Conservation (phyloP, 441 rosid species). For the Pelargonium exstipulatum region DNA sequence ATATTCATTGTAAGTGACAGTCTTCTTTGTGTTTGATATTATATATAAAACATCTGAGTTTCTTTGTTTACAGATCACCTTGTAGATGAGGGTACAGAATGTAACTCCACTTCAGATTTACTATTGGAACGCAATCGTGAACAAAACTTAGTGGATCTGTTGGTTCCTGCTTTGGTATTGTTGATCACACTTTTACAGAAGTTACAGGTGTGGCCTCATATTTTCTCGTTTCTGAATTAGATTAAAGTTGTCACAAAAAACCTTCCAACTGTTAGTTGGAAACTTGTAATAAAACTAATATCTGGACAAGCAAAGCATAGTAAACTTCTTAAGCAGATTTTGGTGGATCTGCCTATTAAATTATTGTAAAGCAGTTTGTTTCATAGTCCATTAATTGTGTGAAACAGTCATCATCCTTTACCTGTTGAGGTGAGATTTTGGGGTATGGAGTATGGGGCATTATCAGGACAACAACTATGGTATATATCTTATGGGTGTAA, state of each 20-base stretch:
- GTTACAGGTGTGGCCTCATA: constrained; percentile 52
- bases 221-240: background rate
- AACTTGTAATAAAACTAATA: too few relatives aligned
- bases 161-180: constrained; percentile 74
- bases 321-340: background rate
- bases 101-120: constrained; percentile 94
- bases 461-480: background rate
- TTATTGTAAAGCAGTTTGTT: too few relatives aligned
- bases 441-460: background rate
- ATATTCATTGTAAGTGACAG: background rate
- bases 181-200: constrained; percentile 70
- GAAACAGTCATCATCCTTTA: background rate
- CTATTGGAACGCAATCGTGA: constrained; percentile 91
- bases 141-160: constrained; percentile 83
- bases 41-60: constrained; percentile 19
- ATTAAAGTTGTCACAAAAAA: background rate
- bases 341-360: background rate
- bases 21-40: constrained; percentile 2
- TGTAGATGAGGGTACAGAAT: constrained; percentile 91
- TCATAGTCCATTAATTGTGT: background rate
- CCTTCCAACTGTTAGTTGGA: background rate
- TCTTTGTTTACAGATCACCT: constrained; percentile 71
- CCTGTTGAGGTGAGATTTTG: background rate
- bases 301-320: background rate
- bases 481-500: background rate